Evolutionary conservation across 805 yeast genomes (phyloP).

Genomic region (Cyberlindnera petersonii): DNA sequence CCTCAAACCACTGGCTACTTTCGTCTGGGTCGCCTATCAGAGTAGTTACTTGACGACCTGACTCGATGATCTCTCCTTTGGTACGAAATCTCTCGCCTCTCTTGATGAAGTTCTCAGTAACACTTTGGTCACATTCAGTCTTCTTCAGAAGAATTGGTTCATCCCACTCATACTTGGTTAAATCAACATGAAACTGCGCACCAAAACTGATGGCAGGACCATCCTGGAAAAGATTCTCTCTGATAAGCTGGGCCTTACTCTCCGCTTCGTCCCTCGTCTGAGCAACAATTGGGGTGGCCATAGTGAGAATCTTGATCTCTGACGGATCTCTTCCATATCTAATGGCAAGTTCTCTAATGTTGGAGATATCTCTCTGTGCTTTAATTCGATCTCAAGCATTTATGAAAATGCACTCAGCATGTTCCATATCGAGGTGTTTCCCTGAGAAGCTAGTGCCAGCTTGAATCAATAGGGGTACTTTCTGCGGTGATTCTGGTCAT

Average conservation of each 20-base stretch:
- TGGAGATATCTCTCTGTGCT: conserved; percentile 30
- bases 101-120: conserved; percentile 29
- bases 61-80: conserved; percentile 29
- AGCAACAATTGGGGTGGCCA: conserved; percentile 37
- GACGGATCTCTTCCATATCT: conserved; percentile 35
- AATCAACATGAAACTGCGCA: conserved; percentile 43
- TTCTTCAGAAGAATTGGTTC: conserved; percentile 32
- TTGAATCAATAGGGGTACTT: conserved; percentile 41
- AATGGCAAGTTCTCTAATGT: conserved; percentile 32
- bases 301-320: conserved; percentile 37
- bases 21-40: conserved; percentile 34
- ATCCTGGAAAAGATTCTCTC: conserved; percentile 36
- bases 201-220: conserved; percentile 43
- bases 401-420: conserved; percentile 41
- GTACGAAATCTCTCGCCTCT: conserved; percentile 22
- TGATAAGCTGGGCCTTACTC: conserved; percentile 26
- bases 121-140: conserved; percentile 34
- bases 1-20: conserved; percentile 38
- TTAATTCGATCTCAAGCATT: conserved; percentile 33
- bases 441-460: conserved; percentile 42
- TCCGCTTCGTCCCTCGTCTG: conserved; percentile 39
- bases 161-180: conserved; percentile 28
- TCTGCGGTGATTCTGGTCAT: conserved; percentile 38
- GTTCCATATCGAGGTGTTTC: conserved; percentile 38
- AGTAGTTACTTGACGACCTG: conserved; percentile 31